These are phyloP conservation scores for Xerocomellus intermedius DNA, from an alignment of 768 basidiomycete genomes.

Conservation along the genomic window DNA sequence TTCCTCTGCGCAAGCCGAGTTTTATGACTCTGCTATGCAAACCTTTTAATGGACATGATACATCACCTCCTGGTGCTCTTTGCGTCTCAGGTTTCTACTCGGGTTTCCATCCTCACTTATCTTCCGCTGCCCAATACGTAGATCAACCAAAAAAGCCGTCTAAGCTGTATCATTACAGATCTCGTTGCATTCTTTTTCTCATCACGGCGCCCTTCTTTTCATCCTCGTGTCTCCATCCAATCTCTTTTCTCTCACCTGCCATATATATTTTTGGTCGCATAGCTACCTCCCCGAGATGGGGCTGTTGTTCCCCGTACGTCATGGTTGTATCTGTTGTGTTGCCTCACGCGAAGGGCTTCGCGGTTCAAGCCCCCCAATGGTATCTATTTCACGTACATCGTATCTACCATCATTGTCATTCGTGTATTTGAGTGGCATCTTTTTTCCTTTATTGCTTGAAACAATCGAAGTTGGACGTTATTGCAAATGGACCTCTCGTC, in stretches of 20 bases:
- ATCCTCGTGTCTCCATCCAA: not conserved
- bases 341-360: conserved; percentile 51
- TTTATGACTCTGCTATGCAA: conserved; percentile 38
- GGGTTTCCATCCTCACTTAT: not conserved
- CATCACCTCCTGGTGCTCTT: not conserved
- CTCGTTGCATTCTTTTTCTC: conserved; percentile 4
- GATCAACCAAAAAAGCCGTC: conserved; percentile 16
- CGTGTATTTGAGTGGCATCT: not conserved
- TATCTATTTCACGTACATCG: conserved; percentile 16
- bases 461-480: not conserved
- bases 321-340: conserved; percentile 27
- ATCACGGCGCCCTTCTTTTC: conserved; percentile 1
- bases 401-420: not conserved
- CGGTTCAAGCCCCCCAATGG: conserved; percentile 43
- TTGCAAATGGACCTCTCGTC: not conserved
- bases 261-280: conserved; percentile 33
- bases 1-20: conserved; percentile 25
- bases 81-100: conserved; percentile 8
- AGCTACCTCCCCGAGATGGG: conserved; percentile 15
- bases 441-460: not conserved
- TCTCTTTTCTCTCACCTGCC: conserved; percentile 21
- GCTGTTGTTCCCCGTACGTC: conserved; percentile 12
- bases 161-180: conserved; percentile 20
- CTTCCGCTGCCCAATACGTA: conserved; percentile 13
- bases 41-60: conserved; percentile 24